Evolutionary conservation across 164 flowering plant genomes (phyloP).

Genomic region (Umbellularia californica): DNA sequence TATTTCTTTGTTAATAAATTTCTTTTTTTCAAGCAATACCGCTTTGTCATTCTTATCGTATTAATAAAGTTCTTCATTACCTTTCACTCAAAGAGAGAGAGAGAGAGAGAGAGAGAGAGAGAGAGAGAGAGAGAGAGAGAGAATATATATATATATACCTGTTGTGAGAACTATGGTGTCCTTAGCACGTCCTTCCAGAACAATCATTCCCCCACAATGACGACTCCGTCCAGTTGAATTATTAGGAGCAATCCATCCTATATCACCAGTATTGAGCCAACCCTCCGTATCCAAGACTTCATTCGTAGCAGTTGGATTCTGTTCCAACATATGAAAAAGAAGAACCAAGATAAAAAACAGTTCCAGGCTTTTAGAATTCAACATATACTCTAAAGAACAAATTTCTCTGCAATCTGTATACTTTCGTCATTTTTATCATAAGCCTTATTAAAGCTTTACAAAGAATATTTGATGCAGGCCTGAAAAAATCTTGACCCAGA

Average conservation of each 20-base stretch:
- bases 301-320: constrained; percentile 76
- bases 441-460: too few relatives aligned
- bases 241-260: constrained; percentile 89
- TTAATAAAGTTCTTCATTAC: too few relatives aligned
- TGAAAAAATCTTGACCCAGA: too few relatives aligned
- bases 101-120: too few relatives aligned
- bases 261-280: constrained; percentile 88
- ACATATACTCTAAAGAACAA: neutral
- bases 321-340: constrained; percentile 13
- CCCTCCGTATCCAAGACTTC: constrained; percentile 63
- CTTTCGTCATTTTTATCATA: neutral
- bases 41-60: too few relatives aligned
- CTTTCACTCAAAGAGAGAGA: too few relatives aligned
- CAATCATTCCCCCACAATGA: constrained; percentile 67
- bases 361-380: neutral
- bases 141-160: constrained; percentile 32
- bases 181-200: constrained; percentile 96
- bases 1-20: constrained; percentile 25
- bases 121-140: too few relatives aligned
- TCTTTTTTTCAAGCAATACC: too few relatives aligned
- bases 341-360: neutral
- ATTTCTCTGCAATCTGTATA: neutral
- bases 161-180: constrained; percentile 94
- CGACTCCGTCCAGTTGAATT: constrained; percentile 79
- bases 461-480: too few relatives aligned